Evolutionary conservation across 2,329 filamentous ascomycete species (phyloP), one percentile per base, ranked within the genome.

Genomic region (Rosellinia necatrix): DNA sequence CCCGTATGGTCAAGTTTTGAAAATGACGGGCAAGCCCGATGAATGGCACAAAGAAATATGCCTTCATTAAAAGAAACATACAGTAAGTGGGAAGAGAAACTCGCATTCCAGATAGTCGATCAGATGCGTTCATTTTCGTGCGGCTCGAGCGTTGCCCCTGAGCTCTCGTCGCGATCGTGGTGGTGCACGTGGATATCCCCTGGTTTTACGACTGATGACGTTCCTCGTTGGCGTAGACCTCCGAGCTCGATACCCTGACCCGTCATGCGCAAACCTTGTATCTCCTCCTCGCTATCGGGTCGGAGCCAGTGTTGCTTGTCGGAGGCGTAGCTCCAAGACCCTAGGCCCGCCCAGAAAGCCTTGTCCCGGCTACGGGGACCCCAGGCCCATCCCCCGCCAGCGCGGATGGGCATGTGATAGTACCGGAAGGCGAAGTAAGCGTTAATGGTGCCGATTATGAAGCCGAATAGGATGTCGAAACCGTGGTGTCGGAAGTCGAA

Each of bases 401-500:
- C 80, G 17, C 77, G 78, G 60, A 96, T 85, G 0, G 92, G 91
- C 8, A 94, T 76, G 69, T 97, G 91, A 70, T 96, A 97, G 76
- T 88, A 91, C 21, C 89, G 81, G 76, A 96, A 96, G 3, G 87
- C 83, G 64, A 93, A 85, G 70, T 87, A 86, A 17, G 90, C 83
- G 32, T 83, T 83, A 40, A 86, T 74, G 12, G 87, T 81, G 7
- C 93, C 93, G 59, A 97, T 88, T 10, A 89, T 63, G 52, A 87
- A 89, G n/a, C 93, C 93, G 60, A 89, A 91, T 2, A 97, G 75
- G 62, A 97, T 90, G 63, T 97, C 93, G 70, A 96, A 93, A n/a
- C 88, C 92, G 70, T 93, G 90, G 72, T 97, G 93, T 34, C 90
- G 86, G 75, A 88, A 96, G 72, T 97, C 88, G 57, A 88, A 92